Percentiles rank a stretch among this genome's conserved stretches.
Evolutionary conservation across 2,329 filamentous ascomycete species (phyloP).

Genomic region (Calonectria pteridis): DNA sequence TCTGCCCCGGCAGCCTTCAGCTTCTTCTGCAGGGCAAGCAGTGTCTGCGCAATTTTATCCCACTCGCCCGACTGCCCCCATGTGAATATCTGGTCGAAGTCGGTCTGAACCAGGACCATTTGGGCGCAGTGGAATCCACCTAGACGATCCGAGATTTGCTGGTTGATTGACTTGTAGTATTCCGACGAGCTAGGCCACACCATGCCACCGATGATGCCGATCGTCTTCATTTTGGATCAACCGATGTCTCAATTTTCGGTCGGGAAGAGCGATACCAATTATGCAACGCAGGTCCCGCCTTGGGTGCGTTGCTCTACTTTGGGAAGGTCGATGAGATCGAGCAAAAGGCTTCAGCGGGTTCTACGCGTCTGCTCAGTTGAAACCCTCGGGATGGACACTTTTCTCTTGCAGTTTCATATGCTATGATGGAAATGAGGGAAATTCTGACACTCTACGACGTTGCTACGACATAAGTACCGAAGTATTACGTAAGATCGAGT

Average conservation of each 20-base stretch:
- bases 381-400: too few relatives aligned
- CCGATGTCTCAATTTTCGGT: neutral
- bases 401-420: neutral
- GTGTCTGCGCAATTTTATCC: neutral
- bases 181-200: neutral
- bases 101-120: neutral
- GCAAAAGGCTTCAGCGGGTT: neutral
- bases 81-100: neutral
- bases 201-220: neutral
- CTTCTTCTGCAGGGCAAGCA: neutral
- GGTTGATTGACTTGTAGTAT: conserved; percentile 3
- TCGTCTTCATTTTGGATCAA: neutral
- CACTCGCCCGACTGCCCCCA: neutral
- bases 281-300: neutral
- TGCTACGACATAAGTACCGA: neutral
- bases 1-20: neutral
- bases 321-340: neutral
- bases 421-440: neutral
- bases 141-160: neutral
- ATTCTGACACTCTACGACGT: too few relatives aligned
- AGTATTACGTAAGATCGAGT: neutral
- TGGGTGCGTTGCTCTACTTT: neutral
- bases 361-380: neutral
- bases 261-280: neutral
- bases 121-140: neutral